These are phyloP conservation scores for Marasmius oreades DNA, from an alignment of 1,284 basidiomycete species.

Conservation along the genomic window DNA sequence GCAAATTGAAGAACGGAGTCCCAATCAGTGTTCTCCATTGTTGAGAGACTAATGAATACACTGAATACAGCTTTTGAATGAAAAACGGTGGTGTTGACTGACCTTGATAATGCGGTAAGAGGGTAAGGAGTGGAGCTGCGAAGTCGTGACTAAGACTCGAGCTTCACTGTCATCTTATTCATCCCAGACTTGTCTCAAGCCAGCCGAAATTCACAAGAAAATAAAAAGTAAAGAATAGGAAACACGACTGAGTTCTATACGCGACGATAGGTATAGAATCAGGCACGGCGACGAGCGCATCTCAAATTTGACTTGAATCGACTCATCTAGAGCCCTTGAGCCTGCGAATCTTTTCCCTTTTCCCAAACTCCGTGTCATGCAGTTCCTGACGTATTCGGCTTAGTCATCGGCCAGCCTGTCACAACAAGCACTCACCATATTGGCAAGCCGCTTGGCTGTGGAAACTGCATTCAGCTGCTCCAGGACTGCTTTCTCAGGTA, in stretches of 20 bases:
- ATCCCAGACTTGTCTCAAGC: no score
- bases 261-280: not conserved
- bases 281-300: not conserved
- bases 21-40: constrained; percentile 52
- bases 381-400: constrained; percentile 65
- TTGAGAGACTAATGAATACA: not conserved
- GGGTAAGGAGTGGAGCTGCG: no score
- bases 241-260: no score
- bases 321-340: constrained; percentile 58
- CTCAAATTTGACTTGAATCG: no score
- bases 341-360: constrained; percentile 78
- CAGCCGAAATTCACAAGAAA: no score
- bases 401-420: not conserved
- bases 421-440: constrained; percentile 88
- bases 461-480: constrained; percentile 87
- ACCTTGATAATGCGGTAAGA: no score
- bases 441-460: constrained; percentile 89
- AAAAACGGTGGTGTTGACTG: no score
- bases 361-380: constrained; percentile 89
- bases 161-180: no score
- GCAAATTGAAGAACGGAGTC: constrained; percentile 61
- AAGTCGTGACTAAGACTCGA: no score
- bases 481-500: constrained; percentile 83
- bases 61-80: no score
- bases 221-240: no score